phyloP scores from a whole-genome alignment of 768 basidiomycete genomes.

The Gyrodon lividus region DNA sequence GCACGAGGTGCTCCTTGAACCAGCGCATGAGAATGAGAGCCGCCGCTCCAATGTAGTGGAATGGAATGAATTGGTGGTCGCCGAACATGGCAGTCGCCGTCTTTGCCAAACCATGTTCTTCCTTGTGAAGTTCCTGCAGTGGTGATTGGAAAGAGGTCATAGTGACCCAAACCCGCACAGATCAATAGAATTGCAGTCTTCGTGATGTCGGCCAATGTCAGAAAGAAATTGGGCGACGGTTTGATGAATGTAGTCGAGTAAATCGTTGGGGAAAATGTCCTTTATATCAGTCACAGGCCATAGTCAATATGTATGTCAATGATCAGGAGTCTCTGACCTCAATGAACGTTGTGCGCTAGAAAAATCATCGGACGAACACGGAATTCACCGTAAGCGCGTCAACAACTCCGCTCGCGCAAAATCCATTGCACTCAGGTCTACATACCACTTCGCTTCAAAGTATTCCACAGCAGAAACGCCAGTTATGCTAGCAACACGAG shows the following conservation, averaged over 20 bases:
- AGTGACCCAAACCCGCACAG: too few relatives aligned
- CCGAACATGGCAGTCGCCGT: constrained; percentile 1
- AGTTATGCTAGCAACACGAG: constrained; percentile 62
- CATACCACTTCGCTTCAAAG: not conserved
- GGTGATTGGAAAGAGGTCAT: too few relatives aligned
- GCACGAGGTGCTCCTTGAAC: constrained; percentile 1
- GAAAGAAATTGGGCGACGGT: too few relatives aligned
- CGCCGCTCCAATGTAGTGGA: not conserved
- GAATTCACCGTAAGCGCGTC: constrained; percentile 17
- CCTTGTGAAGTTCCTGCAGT: too few relatives aligned
- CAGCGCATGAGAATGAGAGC: not conserved
- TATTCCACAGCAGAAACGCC: constrained; percentile 22
- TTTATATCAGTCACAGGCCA: too few relatives aligned
- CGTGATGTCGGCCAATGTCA: too few relatives aligned
- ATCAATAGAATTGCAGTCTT: too few relatives aligned
- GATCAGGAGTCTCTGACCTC: too few relatives aligned
- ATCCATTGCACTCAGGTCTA: constrained; percentile 12
- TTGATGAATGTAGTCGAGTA: too few relatives aligned
- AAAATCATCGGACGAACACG: constrained; percentile 25
- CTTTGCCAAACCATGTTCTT: constrained; percentile 7
- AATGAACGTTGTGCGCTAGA: not conserved
- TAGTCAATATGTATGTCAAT: too few relatives aligned
- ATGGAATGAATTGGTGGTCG: not conserved
- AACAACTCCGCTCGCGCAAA: constrained; percentile 31
- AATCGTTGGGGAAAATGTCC: too few relatives aligned